phyloP scores from a whole-genome alignment of 2,329 filamentous ascomycete species.

The Alternaria brassicae region DNA sequence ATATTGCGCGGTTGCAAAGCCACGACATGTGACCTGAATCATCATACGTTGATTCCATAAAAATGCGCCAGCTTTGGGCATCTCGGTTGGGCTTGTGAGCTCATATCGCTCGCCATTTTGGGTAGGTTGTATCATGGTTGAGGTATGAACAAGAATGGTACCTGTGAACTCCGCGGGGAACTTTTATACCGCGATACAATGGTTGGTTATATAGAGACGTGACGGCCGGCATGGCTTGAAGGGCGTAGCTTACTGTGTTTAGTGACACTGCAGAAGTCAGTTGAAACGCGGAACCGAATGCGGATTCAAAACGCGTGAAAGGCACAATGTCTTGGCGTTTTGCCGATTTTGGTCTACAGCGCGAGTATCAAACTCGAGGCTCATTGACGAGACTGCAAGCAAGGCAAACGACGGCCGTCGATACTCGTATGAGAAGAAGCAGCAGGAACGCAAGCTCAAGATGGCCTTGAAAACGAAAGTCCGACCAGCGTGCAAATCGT shows the following conservation, averaged over 20 bases:
- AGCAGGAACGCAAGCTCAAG: conserved; percentile 4
- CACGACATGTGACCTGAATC: conserved; percentile 66
- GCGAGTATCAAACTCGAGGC: conserved; percentile 7
- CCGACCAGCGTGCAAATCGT: conserved; percentile 3
- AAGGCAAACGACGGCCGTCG: conserved; percentile 13
- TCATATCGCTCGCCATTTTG: conserved; percentile 63
- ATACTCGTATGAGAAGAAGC: conserved; percentile 7
- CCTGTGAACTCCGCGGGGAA: conserved; percentile 15
- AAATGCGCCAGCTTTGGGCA: conserved; percentile 64
- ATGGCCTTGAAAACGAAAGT: conserved; percentile 9
- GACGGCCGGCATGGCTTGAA: conserved; percentile 29
- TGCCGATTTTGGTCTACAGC: conserved; percentile 10
- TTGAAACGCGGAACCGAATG: conserved; percentile 18
- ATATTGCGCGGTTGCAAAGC: conserved; percentile 65
- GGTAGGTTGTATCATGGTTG: conserved; percentile 50
- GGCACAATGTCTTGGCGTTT: conserved; percentile 15
- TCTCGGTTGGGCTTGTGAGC: conserved; percentile 61
- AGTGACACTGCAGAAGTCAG: conserved; percentile 25
- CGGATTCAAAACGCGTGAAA: conserved; percentile 14
- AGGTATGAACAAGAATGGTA: conserved; percentile 13
- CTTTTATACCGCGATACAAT: conserved; percentile 25
- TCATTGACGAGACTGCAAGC: conserved; percentile 4
- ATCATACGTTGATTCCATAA: conserved; percentile 69
- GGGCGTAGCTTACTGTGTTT: conserved; percentile 41
- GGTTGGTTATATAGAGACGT: conserved; percentile 34